These are phyloP conservation scores for Daldinia sp. DNA, from an alignment of 2,329 filamentous ascomycete species.

Conservation along the genomic window DNA sequence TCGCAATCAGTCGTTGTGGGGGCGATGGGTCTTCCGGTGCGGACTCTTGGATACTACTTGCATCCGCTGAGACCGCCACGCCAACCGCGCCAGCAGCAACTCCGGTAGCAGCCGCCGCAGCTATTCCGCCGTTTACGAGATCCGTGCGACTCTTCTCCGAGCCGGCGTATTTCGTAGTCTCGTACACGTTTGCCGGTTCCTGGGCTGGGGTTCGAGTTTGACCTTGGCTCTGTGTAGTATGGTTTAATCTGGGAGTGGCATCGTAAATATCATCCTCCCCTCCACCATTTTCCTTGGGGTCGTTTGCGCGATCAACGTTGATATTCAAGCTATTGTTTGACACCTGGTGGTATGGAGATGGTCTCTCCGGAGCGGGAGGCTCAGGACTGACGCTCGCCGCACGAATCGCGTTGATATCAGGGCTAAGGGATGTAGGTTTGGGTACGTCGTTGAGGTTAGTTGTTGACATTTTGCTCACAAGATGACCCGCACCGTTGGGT, in stretches of 20 bases:
- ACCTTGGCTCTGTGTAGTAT: neutral
- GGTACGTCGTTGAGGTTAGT: constrained; percentile 18
- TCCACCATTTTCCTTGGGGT: constrained; percentile 8
- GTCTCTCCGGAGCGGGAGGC: constrained; percentile 22
- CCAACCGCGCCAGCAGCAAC: constrained; percentile 24
- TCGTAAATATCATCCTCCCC: constrained; percentile 46
- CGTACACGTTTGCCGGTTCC: constrained; percentile 3
- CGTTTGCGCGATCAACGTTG: constrained; percentile 43
- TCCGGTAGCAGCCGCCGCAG: neutral
- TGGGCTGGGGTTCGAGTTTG: neutral
- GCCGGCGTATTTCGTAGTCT: constrained; percentile 40
- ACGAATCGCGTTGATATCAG: constrained; percentile 32
- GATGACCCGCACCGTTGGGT: constrained; percentile 14
- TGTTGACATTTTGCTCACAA: constrained; percentile 38
- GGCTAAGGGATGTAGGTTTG: constrained; percentile 31
- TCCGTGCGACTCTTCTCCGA: constrained; percentile 36
- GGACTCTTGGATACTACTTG: neutral
- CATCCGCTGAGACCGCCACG: neutral
- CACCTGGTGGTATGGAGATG: constrained; percentile 34
- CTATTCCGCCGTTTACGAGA: neutral
- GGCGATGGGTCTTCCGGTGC: constrained; percentile 24
- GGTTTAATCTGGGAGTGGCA: constrained; percentile 41
- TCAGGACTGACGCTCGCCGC: constrained; percentile 42
- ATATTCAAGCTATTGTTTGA: constrained; percentile 42
- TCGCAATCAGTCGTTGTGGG: constrained; percentile 5